Evolutionary conservation across 108 stramenopile species (phyloP).

Genomic region (Stephanodiscus minutulus): DNA sequence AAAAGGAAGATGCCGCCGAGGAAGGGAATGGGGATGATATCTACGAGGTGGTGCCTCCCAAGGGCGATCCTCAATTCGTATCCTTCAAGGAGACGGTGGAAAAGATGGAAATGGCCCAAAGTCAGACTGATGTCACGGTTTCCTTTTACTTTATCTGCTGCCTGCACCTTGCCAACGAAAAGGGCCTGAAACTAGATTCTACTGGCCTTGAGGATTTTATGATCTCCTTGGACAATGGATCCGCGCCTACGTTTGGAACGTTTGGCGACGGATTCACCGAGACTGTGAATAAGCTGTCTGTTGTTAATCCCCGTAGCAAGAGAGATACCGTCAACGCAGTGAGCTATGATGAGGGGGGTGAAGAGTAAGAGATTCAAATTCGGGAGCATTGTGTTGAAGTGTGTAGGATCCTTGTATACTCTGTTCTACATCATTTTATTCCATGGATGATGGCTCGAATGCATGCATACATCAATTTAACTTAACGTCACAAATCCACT

Average conservation of each 20-base stretch:
- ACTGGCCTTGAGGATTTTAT: constrained; percentile 76
- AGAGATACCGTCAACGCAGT: not conserved
- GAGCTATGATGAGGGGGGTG: not conserved
- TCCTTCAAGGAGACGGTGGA: constrained; percentile 81
- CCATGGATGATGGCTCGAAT: not conserved
- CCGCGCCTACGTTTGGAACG: constrained; percentile 36
- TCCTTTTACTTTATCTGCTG: constrained; percentile 98
- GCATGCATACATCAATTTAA: not conserved
- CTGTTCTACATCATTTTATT: not conserved
- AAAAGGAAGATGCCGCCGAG: constrained; percentile 11
- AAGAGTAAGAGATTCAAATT: not conserved
- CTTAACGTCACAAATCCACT: not conserved
- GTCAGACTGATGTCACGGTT: constrained; percentile 88
- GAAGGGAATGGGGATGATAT: constrained; percentile 32
- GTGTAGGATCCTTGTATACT: too few species aligned
- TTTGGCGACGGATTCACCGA: constrained; percentile 27
- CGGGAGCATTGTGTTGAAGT: too few species aligned
- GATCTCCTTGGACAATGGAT: constrained; percentile 62
- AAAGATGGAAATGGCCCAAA: constrained; percentile 68
- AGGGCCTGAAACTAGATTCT: constrained; percentile 85
- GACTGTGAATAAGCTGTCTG: constrained; percentile 14
- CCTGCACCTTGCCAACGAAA: constrained; percentile 97
- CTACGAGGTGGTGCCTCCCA: constrained; percentile 12
- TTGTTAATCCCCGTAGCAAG: not conserved
- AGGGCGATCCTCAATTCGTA: constrained; percentile 24